These are phyloP conservation scores for Cardiosporidium cionae DNA, from an alignment of 169 alveolate species.

Conservation along the genomic window DNA sequence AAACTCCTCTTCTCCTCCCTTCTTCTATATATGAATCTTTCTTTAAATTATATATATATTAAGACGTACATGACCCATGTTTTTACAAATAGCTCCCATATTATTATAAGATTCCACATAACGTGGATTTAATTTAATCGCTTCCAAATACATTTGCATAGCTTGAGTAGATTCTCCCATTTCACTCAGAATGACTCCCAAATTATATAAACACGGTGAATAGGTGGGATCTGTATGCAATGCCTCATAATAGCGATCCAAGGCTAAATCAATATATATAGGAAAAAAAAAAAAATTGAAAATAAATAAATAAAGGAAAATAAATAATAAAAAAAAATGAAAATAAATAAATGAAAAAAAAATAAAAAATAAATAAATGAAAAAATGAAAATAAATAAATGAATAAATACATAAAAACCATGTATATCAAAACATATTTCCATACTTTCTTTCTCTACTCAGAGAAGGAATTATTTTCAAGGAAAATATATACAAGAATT, in stretches of 20 bases:
- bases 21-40: too few relatives aligned
- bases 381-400: background rate
- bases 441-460: too few relatives aligned
- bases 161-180: background rate
- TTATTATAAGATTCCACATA: conserved; percentile 25
- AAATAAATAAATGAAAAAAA: background rate
- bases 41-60: too few relatives aligned
- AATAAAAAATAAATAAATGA: background rate
- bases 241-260: conserved; percentile 3
- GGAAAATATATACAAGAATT: too few relatives aligned
- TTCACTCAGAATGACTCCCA: conserved; percentile 3
- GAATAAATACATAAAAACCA: background rate
- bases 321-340: background rate
- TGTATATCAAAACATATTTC: too few relatives aligned
- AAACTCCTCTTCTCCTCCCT: too few relatives aligned
- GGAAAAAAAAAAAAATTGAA: background rate
- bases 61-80: conserved; percentile 1
- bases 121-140: background rate
- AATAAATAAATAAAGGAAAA: background rate
- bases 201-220: background rate
- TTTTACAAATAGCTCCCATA: conserved; percentile 29
- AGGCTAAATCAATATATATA: background rate
- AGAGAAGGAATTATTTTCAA: too few relatives aligned
- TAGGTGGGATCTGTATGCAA: background rate
- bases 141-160: background rate